Evolutionary conservation across 164 flowering plant genomes (phyloP), one percentile per base, ranked within the genome.

Genomic region (Vitis amurensis): DNA sequence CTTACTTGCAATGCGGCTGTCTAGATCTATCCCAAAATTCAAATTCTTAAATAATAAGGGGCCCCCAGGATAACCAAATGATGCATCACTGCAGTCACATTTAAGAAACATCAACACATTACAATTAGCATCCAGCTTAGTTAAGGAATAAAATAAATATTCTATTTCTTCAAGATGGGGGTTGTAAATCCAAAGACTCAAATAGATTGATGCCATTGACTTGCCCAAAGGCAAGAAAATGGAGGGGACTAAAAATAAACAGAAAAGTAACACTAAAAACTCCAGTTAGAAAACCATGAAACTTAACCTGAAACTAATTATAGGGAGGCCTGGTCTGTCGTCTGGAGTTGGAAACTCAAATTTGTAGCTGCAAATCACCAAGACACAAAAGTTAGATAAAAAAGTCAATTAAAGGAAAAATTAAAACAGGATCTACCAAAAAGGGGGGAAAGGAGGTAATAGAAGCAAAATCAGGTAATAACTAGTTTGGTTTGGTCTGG

Each of bases 1-100:
- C 97, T 87, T 91, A 95, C 99, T 95, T 83, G 99, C 97, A 68
- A 95, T 78, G 53, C 99, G 91, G 78, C 99, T 95, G 82, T 95
- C 99, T n/a, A 95, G 85, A 79, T 95, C 99, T 50, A 95, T 95
- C 53, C 99, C 99, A 73, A 95, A 93, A 77, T 93, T 95, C 87
- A 93, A 79, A 77, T 95, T 93, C 85, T 81, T 93, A 73, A 95
- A 95, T 82, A 95, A 73, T 68, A 84, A 13, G 17, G 99, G 99
- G 0, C 98, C 99, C 12, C 98, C 99, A 74, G 97, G 95, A 83
- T 95, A 95, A 64, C 97, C 98, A 87, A 95, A 95, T 44, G 99
- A 95, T 27, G 99, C 99, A 81, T 95, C 99, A 76, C 99, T 95
- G 96, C 82, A 81, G 77, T 57, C 37, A 77, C 57, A 72, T 55